A percentile compares a stretch with the other conserved stretches of the same genome.
Evolutionary conservation across 441 rosid genomes (phyloP).

Genomic region (California macrophylla): DNA sequence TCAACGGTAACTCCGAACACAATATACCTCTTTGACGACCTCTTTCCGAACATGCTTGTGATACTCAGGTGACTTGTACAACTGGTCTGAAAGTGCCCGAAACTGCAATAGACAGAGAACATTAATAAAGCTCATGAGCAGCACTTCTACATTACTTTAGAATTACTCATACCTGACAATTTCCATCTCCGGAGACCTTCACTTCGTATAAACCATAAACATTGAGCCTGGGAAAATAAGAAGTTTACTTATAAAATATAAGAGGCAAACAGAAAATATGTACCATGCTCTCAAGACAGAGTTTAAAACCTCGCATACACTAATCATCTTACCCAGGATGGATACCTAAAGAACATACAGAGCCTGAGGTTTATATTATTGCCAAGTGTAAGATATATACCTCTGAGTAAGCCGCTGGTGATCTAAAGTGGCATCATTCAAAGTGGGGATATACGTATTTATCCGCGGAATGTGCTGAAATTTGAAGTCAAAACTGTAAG

Average conservation of each 20-base stretch:
- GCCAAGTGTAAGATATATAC: constrained; percentile 26
- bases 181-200: constrained; percentile 92
- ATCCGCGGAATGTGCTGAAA: constrained; percentile 76
- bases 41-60: constrained; percentile 85
- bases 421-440: constrained; percentile 71
- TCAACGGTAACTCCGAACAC: constrained; percentile 11
- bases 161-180: constrained; percentile 63
- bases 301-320: background rate
- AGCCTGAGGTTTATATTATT: background rate
- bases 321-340: background rate
- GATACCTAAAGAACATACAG: constrained; percentile 21
- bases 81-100: constrained; percentile 88
- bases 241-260: constrained; percentile 8
- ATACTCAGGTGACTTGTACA: constrained; percentile 72
- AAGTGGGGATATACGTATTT: constrained; percentile 65
- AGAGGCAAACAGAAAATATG: constrained; percentile 13
- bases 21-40: constrained; percentile 64
- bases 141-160: constrained; percentile 5
- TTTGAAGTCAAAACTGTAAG: constrained; percentile 8
- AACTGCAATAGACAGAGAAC: constrained; percentile 39
- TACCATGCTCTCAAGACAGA: background rate
- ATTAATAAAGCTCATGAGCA: constrained; percentile 6
- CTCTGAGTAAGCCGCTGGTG: constrained; percentile 85
- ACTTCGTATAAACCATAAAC: constrained; percentile 73
- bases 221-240: constrained; percentile 45